Conservation (phyloP, 208 protist genomes). For the Trypanosoma avium region DNA sequence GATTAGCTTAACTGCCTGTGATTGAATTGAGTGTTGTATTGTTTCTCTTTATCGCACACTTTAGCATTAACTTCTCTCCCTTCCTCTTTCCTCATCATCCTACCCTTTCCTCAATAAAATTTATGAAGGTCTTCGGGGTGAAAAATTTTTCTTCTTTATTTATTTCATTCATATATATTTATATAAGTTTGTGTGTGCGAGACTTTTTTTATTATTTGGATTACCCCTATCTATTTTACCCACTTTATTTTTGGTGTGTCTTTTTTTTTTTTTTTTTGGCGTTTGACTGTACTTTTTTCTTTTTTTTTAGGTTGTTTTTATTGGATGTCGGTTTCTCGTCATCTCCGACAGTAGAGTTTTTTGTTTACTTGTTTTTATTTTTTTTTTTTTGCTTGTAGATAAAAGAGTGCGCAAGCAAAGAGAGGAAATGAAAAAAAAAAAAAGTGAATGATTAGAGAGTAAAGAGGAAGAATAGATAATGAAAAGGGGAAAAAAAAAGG, state of each 20-base stretch:
- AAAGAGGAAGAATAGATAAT: neutral
- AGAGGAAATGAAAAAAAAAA: conserved; percentile 2
- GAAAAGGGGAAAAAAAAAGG: neutral
- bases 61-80: no score
- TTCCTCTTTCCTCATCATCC: no score
- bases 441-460: neutral
- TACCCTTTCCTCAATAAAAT: no score
- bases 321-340: conserved; percentile 3
- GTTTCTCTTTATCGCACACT: no score
- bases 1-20: no score
- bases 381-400: conserved; percentile 2
- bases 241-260: neutral
- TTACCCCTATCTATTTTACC: neutral
- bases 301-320: neutral
- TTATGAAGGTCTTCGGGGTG: no score
- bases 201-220: conserved; percentile 4
- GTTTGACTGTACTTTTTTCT: neutral
- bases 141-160: neutral
- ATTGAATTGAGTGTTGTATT: no score
- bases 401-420: neutral
- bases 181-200: neutral
- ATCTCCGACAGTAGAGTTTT: conserved; percentile 8
- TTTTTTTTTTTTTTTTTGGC: conserved; percentile 4
- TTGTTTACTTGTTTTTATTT: conserved; percentile 12
- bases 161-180: neutral